phyloP scores from a whole-genome alignment of 805 yeast species.

The Metschnikowia orientalis region DNA sequence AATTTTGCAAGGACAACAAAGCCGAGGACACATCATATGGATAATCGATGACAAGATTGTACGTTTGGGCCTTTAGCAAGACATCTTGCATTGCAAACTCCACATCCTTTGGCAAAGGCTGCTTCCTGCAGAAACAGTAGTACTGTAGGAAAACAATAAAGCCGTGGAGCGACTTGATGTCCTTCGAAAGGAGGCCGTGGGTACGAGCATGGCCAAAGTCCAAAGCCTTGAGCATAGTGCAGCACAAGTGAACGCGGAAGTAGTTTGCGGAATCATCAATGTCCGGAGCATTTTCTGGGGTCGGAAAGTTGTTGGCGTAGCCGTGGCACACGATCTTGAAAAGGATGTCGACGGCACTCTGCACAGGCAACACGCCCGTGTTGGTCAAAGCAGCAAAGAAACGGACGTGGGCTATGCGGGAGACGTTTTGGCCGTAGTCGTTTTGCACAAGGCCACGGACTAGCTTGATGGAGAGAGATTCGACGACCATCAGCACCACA shows the following conservation, averaged over 20 bases:
- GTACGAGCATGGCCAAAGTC: slow-evolving; percentile 9
- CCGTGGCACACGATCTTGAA: slow-evolving; percentile 62
- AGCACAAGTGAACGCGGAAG: slow-evolving; percentile 60
- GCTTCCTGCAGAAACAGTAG: slow-evolving; percentile 57
- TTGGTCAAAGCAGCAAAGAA: slow-evolving; percentile 58
- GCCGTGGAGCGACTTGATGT: slow-evolving; percentile 17
- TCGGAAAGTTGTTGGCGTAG: slow-evolving; percentile 49
- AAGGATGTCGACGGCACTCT: slow-evolving; percentile 46
- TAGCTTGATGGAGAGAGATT: slow-evolving; percentile 60
- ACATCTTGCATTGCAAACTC: slow-evolving; percentile 49
- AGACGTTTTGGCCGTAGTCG: slow-evolving; percentile 55
- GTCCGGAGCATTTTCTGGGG: slow-evolving; percentile 46
- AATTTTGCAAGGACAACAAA: slow-evolving; percentile 10
- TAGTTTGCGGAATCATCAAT: slow-evolving; percentile 66
- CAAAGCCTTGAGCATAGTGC: slow-evolving; percentile 23
- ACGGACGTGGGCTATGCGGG: slow-evolving; percentile 56
- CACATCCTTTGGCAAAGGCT: slow-evolving; percentile 61
- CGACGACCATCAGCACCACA: slow-evolving; percentile 49
- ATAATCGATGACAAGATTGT: slow-evolving; percentile 1
- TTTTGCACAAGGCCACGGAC: slow-evolving; percentile 62
- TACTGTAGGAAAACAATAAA: slow-evolving; percentile 66
- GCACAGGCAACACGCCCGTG: slow-evolving; percentile 40
- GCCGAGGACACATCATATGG: slow-evolving; percentile 20
- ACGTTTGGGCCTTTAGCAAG: slow-evolving; percentile 18
- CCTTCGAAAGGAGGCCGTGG: slow-evolving; percentile 7